A percentile compares a stretch with the other conserved stretches of the same genome.
Conservation (phyloP, 441 rosid genomes). For the Gossypium davidsonii region DNA sequence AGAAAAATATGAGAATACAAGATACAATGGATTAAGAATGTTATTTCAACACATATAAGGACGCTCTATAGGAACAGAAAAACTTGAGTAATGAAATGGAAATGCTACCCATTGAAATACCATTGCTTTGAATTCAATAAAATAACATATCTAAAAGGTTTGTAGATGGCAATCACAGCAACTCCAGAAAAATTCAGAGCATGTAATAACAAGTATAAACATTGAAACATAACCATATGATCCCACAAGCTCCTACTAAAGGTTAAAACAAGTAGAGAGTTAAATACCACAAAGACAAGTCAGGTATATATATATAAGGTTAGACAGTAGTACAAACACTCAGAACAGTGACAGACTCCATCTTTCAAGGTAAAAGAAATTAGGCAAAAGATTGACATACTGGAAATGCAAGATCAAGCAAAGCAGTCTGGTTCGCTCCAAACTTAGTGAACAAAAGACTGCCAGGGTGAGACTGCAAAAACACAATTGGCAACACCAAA, state of each 20-base stretch:
- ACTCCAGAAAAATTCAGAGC: neutral
- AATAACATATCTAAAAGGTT: neutral
- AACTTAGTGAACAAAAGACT: conserved; percentile 93
- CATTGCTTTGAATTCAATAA: neutral
- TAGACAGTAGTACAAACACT: neutral
- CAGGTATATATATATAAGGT: neutral
- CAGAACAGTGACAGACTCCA: neutral
- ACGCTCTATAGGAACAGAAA: neutral
- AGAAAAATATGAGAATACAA: neutral
- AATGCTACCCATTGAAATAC: neutral
- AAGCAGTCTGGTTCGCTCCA: conserved; percentile 92
- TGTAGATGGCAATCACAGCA: neutral
- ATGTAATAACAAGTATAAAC: neutral
- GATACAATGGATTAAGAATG: neutral
- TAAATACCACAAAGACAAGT: neutral
- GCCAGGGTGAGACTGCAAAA: conserved; percentile 86
- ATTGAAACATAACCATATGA: neutral
- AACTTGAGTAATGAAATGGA: neutral
- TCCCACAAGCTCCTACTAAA: neutral
- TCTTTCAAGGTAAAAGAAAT: conserved; percentile 4
- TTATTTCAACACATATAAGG: neutral
- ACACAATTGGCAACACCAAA: neutral
- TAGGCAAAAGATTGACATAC: conserved; percentile 36
- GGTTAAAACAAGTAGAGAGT: conserved; percentile 5
- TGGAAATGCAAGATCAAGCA: conserved; percentile 90